Evolutionary conservation across 768 basidiomycete species (phyloP), one percentile per base, ranked within the genome.

Genomic region (Suillus hirtellus): DNA sequence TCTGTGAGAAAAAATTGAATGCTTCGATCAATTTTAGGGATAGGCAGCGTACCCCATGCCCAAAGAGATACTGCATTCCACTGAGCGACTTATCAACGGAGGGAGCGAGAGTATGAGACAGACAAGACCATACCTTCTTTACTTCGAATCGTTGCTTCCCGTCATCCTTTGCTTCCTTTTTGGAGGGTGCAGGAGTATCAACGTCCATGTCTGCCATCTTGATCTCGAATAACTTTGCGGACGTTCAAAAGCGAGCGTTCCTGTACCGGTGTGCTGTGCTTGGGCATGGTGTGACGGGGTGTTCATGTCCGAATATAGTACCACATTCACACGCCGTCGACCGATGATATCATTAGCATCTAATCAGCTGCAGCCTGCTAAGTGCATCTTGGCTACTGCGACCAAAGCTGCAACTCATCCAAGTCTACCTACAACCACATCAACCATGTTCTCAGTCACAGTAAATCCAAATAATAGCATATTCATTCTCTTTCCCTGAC

Each of bases 31-130:
- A 49, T 24, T 24, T 53, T 43, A 24, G 34, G 47, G 40, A 44
- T 43, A 60, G 47, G 27, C 55, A 54, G 66, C 84, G 63, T 66
- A 96, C 95, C 96, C 96, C 97, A 99, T 21, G 97, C 95, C 97
- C 97, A 99, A 0, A 99, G 82, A 1, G 97, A 85, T 60, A 99
- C 97, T 14, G 97, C 97, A 72, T 99, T 98, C 97, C 97, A 99
- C 97, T 99, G 66, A 58, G 27, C 17, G 34, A 43, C 34, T 52
- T 40, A 35, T 34, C 38, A 60, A 64, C 27, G 54, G 6, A 61
- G 60, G 31, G 43, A n/a, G 12, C 5, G 55, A 59, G 63, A 63
- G 21, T 61, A 43, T 27, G 46, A 42, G 56, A 2, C 44, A 60
- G 24, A 43, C 62, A 19, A 3, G 11, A 59, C 67, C 77, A 50